Evolutionary conservation across 2,329 filamentous ascomycete genomes (phyloP), one percentile per base, ranked within the genome.

Genomic region (Paecilomyces variotii): DNA sequence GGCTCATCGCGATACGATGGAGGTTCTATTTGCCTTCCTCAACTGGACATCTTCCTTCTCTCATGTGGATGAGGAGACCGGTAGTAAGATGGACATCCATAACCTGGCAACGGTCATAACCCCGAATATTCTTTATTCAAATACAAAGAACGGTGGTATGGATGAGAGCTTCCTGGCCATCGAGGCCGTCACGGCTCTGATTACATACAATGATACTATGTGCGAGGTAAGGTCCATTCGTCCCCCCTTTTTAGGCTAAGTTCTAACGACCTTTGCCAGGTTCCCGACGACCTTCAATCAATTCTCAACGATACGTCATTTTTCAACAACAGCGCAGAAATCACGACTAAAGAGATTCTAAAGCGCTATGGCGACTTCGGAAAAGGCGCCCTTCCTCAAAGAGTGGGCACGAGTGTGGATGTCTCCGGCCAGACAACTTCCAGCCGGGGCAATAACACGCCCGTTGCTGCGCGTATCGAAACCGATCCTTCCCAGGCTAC

Each of bases 11-110:
- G 94, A 99, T 74, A 92, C 89, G 19, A 86, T 99, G 74, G 94
- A 99, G 75, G 91, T 99, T 50, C 77, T 99, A 1, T 97, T 97
- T 76, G 89, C 87, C 55, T 99, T 99, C 81, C 82, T 99, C 53
- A 96, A 96, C 69, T 99, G 94, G 93, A 91, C 92, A 4, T 91
- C 92, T 3, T 96, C 92, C 1, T 99, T 99, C 79, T 93, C 95
- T 62, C 92, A 97, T 70, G 87, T 99, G 12, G 94, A 99, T 67
- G 94, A 99, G 69, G 94, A 99, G 72, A 89, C 89, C 25, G 94
- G 94, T 27, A 97, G 93, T 66, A 97, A 97, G 81, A 99, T 99
- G 94, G 94, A 99, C 72, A 89, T 96, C 56, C 91, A 96, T 78
- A 99, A 99, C 70, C 83, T 99, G 62, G 91, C 94, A 2, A 97